These are phyloP conservation scores for Barbatosphaeria neglecta DNA, from an alignment of 495 filamentous ascomycete species.

Conservation along the genomic window DNA sequence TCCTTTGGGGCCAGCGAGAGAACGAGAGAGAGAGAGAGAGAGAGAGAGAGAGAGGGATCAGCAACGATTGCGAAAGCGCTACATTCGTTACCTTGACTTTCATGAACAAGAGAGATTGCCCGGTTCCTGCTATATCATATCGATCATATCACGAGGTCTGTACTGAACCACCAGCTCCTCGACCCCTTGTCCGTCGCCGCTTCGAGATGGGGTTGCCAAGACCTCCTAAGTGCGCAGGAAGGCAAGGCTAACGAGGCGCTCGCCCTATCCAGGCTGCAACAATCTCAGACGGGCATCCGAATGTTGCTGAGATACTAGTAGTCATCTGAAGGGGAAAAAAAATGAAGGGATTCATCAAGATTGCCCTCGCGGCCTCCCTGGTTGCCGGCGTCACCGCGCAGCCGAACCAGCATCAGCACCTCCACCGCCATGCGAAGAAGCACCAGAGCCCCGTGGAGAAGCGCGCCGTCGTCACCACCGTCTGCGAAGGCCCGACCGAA, in stretches of 20 bases:
- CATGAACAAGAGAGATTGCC: too few species aligned
- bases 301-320: too few species aligned
- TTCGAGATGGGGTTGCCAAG: too few species aligned
- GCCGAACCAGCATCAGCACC: constrained; percentile 30
- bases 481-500: constrained; percentile 39
- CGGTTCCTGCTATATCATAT: background rate
- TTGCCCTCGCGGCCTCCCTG: constrained; percentile 37
- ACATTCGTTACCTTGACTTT: too few species aligned
- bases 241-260: too few species aligned
- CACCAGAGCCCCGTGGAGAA: constrained; percentile 22
- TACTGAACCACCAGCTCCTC: too few species aligned
- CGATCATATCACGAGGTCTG: too few species aligned
- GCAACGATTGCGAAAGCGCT: background rate
- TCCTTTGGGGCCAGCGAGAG: constrained; percentile 38
- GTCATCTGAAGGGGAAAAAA: constrained; percentile 8
- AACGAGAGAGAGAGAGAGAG: background rate
- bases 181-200: too few species aligned
- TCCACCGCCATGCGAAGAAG: constrained; percentile 24
- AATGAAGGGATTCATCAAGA: constrained; percentile 36
- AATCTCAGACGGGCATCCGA: too few species aligned
- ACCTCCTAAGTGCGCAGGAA: too few species aligned
- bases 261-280: too few species aligned
- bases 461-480: constrained; percentile 28
- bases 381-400: constrained; percentile 30
- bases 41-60: constrained; percentile 6